Evolutionary conservation across 768 basidiomycete species (phyloP), one percentile per base, ranked within the genome.

Genomic region (Candolleomyces efflorescens): DNA sequence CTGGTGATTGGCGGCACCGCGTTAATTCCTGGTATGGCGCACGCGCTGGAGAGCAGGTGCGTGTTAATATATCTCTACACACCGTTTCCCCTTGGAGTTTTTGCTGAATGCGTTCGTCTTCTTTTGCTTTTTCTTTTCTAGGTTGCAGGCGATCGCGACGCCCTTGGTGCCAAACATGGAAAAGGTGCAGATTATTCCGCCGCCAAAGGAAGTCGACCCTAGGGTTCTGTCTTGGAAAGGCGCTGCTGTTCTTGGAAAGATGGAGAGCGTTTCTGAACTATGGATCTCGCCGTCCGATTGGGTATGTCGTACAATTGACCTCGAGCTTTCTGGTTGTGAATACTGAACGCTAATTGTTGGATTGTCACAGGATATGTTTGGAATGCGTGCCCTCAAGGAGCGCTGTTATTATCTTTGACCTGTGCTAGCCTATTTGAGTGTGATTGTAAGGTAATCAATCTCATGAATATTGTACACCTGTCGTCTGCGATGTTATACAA

Each of bases 181-280:
- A 67, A 90, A 89, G 64, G 89, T 96, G 6, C 85, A 89, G 62
- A 91, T 97, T 58, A 90, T 98, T 47, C 92, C 94, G n/a, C 89
- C 94, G 2, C 94, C 95, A 1, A 90, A 94, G 68, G 92, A 94
- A 59, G 83, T 98, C 45, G 94, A 98, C 71, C 93, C 92, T 5
- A 82, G 85, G 23, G 86, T 93, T 38, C 81, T 98, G 32, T 86
- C 86, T 15, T 99, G 97, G 97, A 98, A 98, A 70, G 97, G 97
- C 10, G 93, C 89, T 5, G 84, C 89, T 7, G 92, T 95, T 12
- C 82, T 98, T 43, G 91, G 88, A 24, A 92, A 92, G 72, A 89
- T 98, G 83, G 97, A 99, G 53, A 85, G 86, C 2, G 84, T 90
- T 46, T 80, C 83, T 27, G 97, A 99, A 62, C 73, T 98, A 56